A percentile compares a stretch with the other conserved stretches of the same genome.
Conservation (phyloP, 73 alveolate genomes). For the Paramecium caudatum region DNA sequence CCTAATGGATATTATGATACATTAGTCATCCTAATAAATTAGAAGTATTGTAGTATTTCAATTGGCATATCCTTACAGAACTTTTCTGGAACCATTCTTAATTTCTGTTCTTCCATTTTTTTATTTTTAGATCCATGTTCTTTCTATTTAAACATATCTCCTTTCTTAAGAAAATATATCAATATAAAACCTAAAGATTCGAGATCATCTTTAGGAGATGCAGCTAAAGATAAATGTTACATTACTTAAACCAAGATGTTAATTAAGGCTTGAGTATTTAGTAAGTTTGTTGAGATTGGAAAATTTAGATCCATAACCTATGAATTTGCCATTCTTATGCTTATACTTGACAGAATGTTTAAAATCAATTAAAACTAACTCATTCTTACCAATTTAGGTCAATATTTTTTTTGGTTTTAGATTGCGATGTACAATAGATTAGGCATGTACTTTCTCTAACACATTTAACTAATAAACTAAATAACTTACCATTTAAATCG, state of each 20-base stretch:
- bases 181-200: constrained; percentile 72
- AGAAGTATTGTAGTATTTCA: constrained; percentile 47
- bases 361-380: constrained; percentile 60
- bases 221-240: constrained; percentile 19
- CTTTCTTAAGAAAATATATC: constrained; percentile 68
- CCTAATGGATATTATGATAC: constrained; percentile 20
- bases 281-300: constrained; percentile 16
- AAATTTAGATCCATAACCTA: constrained; percentile 28
- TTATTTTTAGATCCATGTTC: constrained; percentile 46
- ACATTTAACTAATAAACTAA: not conserved
- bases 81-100: constrained; percentile 71
- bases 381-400: constrained; percentile 6
- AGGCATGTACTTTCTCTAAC: constrained; percentile 69
- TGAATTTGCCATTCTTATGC: constrained; percentile 71
- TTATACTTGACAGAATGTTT: constrained; percentile 56
- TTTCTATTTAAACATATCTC: constrained; percentile 58
- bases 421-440: constrained; percentile 68
- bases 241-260: constrained; percentile 72
- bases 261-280: constrained; percentile 68
- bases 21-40: constrained; percentile 58
- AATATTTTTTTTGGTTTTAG: constrained; percentile 71
- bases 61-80: constrained; percentile 68
- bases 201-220: constrained; percentile 72
- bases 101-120: constrained; percentile 68
- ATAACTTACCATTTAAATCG: not conserved